Evolutionary conservation across 2,329 filamentous ascomycete genomes (phyloP), one percentile per base, ranked within the genome.

Genomic region (Pseudogymnoascus sp.): DNA sequence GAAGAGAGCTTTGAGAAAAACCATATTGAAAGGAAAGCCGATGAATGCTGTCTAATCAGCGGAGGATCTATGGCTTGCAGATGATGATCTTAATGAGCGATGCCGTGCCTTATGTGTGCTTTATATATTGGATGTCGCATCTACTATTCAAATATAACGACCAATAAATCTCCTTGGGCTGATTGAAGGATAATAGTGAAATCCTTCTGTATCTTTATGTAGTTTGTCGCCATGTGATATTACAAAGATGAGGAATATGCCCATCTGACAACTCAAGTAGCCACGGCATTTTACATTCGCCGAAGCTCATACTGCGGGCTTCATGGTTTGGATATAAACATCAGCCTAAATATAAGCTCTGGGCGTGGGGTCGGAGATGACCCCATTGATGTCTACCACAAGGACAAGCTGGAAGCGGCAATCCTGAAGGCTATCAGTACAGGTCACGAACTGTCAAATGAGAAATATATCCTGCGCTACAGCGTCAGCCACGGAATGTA

Each of bases 1-100:
- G 60, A 79, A 64, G 63, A 79, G 63, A 35, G 74, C 72, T 12
- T 72, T 72, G 71, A 78, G 72, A 40, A 72, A 69, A 62, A 78
- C 74, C 76, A 78, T 78, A 42, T 59, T 75, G 69, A 61, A 55
- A 25, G 29, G 13, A 27, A 48, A 9, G 45, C 15, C 6, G n/a
- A 10, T 18, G 10, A 31, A 3, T 33, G 10, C 27, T 12, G 45
- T 52, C 25, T 31, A 9, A 31, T 15, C 7, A 8, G 27, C 12
- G 45, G 18, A 6, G 27, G 27, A 31, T 18, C 45, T 12, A 13
- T 33, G 45, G 31, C 45, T 10, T 55, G 8, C 18, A 29, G n/a
- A 15, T n/a, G 27, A 33, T 18, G 9, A 55, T 31, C 3, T 52
- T 15, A 18, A 55, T 33, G 45, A 10, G 45, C n/a, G 33, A 9